phyloP scores from a whole-genome alignment of 306 rosid species.

The Dalbergia oliveri region DNA sequence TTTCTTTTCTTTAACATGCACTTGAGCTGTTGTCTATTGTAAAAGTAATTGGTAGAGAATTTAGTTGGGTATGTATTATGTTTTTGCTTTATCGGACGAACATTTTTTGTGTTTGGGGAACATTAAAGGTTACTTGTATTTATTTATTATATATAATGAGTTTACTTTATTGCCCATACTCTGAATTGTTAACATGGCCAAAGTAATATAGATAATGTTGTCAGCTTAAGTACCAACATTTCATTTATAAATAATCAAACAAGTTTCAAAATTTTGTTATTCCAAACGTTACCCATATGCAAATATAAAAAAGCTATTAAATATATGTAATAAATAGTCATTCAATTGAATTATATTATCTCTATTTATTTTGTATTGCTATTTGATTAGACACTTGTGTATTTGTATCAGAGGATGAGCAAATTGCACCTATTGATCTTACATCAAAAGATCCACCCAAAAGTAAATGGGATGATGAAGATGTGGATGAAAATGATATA shows the following conservation, averaged over 20 bases:
- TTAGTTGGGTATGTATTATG: not conserved
- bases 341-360: not conserved
- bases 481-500: constrained; percentile 81
- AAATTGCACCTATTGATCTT: constrained; percentile 50
- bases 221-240: constrained; percentile 11
- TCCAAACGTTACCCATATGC: not conserved
- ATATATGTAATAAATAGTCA: constrained; percentile 1
- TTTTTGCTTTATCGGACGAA: not conserved
- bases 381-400: constrained; percentile 31
- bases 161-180: not conserved
- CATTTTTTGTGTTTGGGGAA: not conserved
- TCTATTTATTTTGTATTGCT: constrained; percentile 1
- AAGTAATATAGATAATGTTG: not conserved
- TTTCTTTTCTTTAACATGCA: not conserved
- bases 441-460: constrained; percentile 60
- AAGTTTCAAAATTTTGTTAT: constrained; percentile 1
- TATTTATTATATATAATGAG: not conserved
- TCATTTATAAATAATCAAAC: not conserved
- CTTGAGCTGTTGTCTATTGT: not conserved
- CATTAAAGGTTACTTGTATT: not conserved
- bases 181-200: not conserved
- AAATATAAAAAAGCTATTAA: not conserved
- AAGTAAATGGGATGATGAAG: constrained; percentile 93
- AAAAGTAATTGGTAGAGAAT: not conserved
- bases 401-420: constrained; percentile 69